A percentile compares a stretch with the other conserved stretches of the same genome.
phyloP scores from a whole-genome alignment of 768 basidiomycete species.

The Lactarius hengduanensis region DNA sequence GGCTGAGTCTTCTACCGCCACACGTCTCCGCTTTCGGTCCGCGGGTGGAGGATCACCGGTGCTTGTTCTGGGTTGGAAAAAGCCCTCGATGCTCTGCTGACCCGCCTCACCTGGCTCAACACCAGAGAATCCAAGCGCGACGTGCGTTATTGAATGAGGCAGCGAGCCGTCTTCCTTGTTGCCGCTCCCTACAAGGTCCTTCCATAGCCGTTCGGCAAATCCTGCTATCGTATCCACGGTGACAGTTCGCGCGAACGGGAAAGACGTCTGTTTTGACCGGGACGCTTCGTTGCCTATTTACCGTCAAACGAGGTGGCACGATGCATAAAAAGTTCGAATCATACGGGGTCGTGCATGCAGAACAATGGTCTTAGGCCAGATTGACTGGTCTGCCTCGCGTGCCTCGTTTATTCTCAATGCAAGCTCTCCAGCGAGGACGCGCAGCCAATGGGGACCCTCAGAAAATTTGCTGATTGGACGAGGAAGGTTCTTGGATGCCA shows the following conservation, averaged over 20 bases:
- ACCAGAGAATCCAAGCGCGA: slow-evolving; percentile 74
- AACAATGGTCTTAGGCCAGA: slow-evolving; percentile 93
- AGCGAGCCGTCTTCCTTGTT: slow-evolving; percentile 35
- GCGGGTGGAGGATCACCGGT: slow-evolving; percentile 1
- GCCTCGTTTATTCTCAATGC: slow-evolving; percentile 83
- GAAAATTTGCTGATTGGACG: slow-evolving; percentile 68
- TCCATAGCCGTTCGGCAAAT: slow-evolving; percentile 81
- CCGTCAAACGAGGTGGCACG: not conserved
- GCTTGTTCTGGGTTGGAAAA: slow-evolving; percentile 52
- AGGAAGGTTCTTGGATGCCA: slow-evolving; percentile 92
- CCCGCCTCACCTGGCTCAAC: slow-evolving; percentile 74
- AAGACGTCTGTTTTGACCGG: slow-evolving; percentile 75
- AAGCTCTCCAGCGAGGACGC: slow-evolving; percentile 88
- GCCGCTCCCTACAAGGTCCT: slow-evolving; percentile 64
- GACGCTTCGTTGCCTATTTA: slow-evolving; percentile 16
- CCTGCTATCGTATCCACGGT: slow-evolving; percentile 74
- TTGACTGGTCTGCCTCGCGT: slow-evolving; percentile 61
- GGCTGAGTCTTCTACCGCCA: slow-evolving; percentile 21
- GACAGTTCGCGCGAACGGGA: slow-evolving; percentile 76
- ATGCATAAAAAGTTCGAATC: slow-evolving; percentile 9
- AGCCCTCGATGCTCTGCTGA: slow-evolving; percentile 85
- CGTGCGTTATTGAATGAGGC: slow-evolving; percentile 65
- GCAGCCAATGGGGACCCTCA: slow-evolving; percentile 88
- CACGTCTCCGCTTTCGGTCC: slow-evolving; percentile 21
- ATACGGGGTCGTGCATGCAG: slow-evolving; percentile 72